These are phyloP conservation scores for Myochromella boudieri DNA, from an alignment of 768 basidiomycete species.

Conservation along the genomic window DNA sequence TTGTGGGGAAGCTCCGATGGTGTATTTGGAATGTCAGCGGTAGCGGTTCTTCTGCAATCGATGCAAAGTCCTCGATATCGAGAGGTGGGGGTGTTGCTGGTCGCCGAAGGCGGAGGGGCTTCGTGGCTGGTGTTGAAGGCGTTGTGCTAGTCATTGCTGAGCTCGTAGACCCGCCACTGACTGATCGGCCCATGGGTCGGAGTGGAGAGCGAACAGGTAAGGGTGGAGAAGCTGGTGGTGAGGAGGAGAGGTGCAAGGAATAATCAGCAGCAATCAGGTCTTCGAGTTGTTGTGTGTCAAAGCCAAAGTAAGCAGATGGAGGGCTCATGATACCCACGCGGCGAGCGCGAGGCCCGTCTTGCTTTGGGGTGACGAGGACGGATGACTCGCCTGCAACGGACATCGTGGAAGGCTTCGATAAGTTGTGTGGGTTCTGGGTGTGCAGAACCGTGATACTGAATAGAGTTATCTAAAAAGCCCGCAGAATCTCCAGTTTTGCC, in stretches of 20 bases:
- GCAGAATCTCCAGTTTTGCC: conserved; percentile 12
- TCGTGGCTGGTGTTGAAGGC: not conserved
- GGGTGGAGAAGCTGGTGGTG: conserved; percentile 25
- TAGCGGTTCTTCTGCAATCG: conserved; percentile 21
- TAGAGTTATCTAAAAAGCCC: conserved; percentile 4
- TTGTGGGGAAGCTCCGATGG: conserved; percentile 26
- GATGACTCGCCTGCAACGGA: conserved; percentile 7
- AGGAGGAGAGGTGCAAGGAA: conserved; percentile 25
- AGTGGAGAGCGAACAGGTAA: conserved; percentile 38
- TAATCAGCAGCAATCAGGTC: too few species aligned
- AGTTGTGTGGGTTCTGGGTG: conserved; percentile 5
- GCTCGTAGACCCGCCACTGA: conserved; percentile 16
- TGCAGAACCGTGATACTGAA: not conserved
- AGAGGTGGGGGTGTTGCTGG: conserved; percentile 23
- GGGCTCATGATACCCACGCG: conserved; percentile 43
- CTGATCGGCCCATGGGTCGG: conserved; percentile 30
- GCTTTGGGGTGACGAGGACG: conserved; percentile 4
- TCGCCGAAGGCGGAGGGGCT: conserved; percentile 14
- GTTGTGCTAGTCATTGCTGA: not conserved
- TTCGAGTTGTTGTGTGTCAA: conserved; percentile 1
- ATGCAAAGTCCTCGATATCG: conserved; percentile 25
- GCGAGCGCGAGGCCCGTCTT: conserved; percentile 37
- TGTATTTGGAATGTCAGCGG: conserved; percentile 24
- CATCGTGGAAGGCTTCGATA: conserved; percentile 16
- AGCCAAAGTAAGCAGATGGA: conserved; percentile 27